These are phyloP conservation scores for Malassezia restricta DNA, from an alignment of 1,284 basidiomycete species.

Conservation along the genomic window DNA sequence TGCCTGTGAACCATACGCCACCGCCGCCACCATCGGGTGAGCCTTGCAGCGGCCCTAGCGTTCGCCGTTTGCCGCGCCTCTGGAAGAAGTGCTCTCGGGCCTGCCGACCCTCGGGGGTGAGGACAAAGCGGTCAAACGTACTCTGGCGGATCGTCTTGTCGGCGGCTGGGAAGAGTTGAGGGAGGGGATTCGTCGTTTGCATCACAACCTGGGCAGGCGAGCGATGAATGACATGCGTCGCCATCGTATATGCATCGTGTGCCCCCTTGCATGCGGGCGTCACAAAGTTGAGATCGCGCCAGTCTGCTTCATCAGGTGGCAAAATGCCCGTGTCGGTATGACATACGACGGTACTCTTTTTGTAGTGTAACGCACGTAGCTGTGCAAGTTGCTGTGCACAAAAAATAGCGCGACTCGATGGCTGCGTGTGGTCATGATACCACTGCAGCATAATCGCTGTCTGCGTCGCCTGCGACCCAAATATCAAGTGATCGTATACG, in stretches of 20 bases:
- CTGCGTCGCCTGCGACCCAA: slow-evolving; percentile 8
- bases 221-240: slow-evolving; percentile 26
- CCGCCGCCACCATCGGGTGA: background rate
- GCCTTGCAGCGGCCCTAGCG: slow-evolving; percentile 9
- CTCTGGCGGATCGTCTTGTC: slow-evolving; percentile 17
- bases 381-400: background rate
- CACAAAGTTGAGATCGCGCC: slow-evolving; percentile 13
- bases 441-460: background rate
- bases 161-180: slow-evolving; percentile 14
- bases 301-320: background rate
- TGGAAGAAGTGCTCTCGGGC: slow-evolving; percentile 17
- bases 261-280: background rate
- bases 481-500: slow-evolving; percentile 7
- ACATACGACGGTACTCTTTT: slow-evolving; percentile 11
- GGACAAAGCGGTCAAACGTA: slow-evolving; percentile 30
- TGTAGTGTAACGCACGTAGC: background rate
- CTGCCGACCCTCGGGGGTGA: slow-evolving; percentile 10
- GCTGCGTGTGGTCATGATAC: background rate
- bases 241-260: slow-evolving; percentile 23
- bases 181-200: slow-evolving; percentile 39
- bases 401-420: background rate
- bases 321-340: slow-evolving; percentile 7
- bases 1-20: slow-evolving; percentile 21
- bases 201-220: slow-evolving; percentile 11
- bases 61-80: background rate